Conservation (phyloP, 345 rosid genomes). For the Corchorus capsularis region DNA sequence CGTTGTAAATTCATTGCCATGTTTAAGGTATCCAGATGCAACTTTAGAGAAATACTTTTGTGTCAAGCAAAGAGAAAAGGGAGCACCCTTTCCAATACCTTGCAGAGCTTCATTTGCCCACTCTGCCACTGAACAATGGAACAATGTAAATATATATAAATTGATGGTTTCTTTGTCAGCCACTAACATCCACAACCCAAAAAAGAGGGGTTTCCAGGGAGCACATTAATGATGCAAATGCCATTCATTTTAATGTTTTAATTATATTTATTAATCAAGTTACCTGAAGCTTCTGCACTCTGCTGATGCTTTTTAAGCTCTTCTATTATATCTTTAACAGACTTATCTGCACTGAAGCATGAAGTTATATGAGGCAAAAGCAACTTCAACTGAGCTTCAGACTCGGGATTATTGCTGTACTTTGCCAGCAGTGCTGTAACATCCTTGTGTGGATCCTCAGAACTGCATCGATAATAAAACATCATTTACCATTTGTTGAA, state of each 20-base stretch:
- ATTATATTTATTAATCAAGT: slow-evolving; percentile 13
- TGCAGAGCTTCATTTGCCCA: slow-evolving; percentile 92
- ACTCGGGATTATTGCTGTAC: slow-evolving; percentile 55
- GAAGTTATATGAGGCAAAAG: slow-evolving; percentile 74
- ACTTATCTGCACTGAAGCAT: slow-evolving; percentile 58
- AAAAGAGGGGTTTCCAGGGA: neutral
- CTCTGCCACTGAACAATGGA: slow-evolving; percentile 50
- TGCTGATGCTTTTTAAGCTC: slow-evolving; percentile 66
- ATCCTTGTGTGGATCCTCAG: slow-evolving; percentile 66
- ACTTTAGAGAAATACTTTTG: slow-evolving; percentile 71
- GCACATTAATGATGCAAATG: neutral
- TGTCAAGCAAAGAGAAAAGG: slow-evolving; percentile 88
- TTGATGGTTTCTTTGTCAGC: neutral
- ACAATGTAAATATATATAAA: slow-evolving; percentile 7
- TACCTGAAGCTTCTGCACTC: slow-evolving; percentile 67
- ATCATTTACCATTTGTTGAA: neutral
- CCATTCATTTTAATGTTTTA: neutral
- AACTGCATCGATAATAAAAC: slow-evolving; percentile 44
- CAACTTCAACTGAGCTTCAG: slow-evolving; percentile 59
- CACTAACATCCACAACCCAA: slow-evolving; percentile 2
- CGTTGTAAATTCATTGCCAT: slow-evolving; percentile 51
- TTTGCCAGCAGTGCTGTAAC: slow-evolving; percentile 54
- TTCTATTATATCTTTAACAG: slow-evolving; percentile 64
- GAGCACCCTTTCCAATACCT: slow-evolving; percentile 82
- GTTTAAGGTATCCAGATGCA: slow-evolving; percentile 62